Evolutionary conservation across 2,329 filamentous ascomycete species (phyloP).

Genomic region (Elsinoe batatas): DNA sequence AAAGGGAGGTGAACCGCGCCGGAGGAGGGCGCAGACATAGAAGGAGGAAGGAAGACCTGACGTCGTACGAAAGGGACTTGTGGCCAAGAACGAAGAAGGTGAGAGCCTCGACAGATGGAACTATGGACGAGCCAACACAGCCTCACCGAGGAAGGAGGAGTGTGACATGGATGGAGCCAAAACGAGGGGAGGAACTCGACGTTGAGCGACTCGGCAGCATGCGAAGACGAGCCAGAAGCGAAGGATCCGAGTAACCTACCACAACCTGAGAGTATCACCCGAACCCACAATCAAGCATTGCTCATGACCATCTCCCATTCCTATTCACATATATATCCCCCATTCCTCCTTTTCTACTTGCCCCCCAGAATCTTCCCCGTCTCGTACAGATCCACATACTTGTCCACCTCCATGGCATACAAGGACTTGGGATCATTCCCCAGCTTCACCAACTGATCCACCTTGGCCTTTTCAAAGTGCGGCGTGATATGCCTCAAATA

Average conservation of each 20-base stretch:
- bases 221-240: neutral
- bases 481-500: constrained; percentile 84
- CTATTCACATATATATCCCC: neutral
- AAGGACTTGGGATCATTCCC: constrained; percentile 65
- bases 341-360: neutral
- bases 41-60: neutral
- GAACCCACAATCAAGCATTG: neutral
- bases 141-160: too few relatives aligned
- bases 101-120: neutral
- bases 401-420: constrained; percentile 74
- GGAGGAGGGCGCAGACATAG: neutral
- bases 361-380: constrained; percentile 34
- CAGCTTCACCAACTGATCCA: constrained; percentile 73
- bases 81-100: neutral
- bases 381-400: constrained; percentile 83
- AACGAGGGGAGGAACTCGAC: neutral
- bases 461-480: constrained; percentile 67
- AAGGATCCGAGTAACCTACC: neutral
- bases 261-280: neutral
- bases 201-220: constrained; percentile 7
- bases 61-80: neutral
- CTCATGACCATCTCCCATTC: neutral
- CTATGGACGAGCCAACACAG: neutral
- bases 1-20: constrained; percentile 7
- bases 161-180: neutral